These are phyloP conservation scores for Nitzschia palea DNA, from an alignment of 108 stramenopile species.

Conservation along the genomic window DNA sequence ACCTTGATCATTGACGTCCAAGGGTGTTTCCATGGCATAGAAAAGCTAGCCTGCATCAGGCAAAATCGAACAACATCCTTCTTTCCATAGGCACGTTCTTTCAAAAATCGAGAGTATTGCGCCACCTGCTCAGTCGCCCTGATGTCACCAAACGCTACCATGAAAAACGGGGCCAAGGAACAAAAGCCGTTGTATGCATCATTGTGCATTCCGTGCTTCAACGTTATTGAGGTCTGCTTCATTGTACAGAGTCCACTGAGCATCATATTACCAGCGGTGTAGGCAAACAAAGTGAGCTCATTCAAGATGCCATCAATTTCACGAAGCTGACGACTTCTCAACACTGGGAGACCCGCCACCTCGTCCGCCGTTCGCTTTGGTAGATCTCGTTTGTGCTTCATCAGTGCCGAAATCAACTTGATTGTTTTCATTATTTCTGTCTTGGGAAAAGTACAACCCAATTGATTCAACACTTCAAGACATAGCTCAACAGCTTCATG, in stretches of 20 bases:
- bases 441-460: background rate
- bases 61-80: background rate
- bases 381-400: constrained; percentile 3
- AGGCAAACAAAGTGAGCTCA: constrained; percentile 1
- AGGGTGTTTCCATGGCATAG: background rate
- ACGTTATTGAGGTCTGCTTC: background rate
- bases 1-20: background rate
- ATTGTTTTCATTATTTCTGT: background rate
- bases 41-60: background rate
- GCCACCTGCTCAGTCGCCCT: background rate
- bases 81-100: background rate
- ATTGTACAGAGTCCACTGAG: background rate
- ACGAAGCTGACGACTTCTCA: background rate
- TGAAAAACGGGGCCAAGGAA: background rate
- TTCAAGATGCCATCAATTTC: background rate
- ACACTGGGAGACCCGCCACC: background rate
- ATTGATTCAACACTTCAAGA: constrained; percentile 7
- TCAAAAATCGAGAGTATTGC: background rate
- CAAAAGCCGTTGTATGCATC: background rate
- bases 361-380: background rate
- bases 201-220: constrained; percentile 1
- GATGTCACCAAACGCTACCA: background rate
- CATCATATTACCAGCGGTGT: background rate
- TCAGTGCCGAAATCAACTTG: background rate
- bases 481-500: background rate